These are phyloP conservation scores for Suhomyces coccinellae DNA, from an alignment of 1,139 yeast genomes.

Conservation along the genomic window DNA sequence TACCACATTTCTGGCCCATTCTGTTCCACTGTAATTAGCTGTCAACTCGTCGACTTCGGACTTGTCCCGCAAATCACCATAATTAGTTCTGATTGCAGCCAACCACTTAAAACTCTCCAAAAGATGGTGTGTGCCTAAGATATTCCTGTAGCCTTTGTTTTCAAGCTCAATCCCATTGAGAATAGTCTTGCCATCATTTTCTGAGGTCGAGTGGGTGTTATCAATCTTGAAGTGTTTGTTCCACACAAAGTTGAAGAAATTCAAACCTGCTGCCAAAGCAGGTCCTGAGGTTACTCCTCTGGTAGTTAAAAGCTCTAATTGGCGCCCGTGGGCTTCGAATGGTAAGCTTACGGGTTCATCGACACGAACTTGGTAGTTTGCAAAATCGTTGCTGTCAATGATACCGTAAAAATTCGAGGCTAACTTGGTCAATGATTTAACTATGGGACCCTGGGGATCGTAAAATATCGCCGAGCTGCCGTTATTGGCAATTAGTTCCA, in stretches of 20 bases:
- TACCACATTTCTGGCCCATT: conserved; percentile 59
- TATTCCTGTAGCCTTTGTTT: conserved; percentile 28
- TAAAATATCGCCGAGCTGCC: conserved; percentile 80
- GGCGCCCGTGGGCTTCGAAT: conserved; percentile 36
- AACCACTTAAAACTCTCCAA: conserved; percentile 93
- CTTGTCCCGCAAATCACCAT: conserved; percentile 58
- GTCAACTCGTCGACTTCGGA: conserved; percentile 26
- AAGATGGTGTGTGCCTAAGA: conserved; percentile 61
- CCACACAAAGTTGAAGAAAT: conserved; percentile 40
- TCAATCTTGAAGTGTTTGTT: not conserved
- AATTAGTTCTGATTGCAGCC: conserved; percentile 76
- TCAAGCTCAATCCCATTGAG: not conserved
- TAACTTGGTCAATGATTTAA: conserved; percentile 48
- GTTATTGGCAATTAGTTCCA: conserved; percentile 64
- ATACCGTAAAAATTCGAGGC: conserved; percentile 60
- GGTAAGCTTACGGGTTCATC: conserved; percentile 54
- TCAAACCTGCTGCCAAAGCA: conserved; percentile 74
- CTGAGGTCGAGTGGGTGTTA: no score
- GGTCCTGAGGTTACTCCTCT: conserved; percentile 83
- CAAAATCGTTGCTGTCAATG: conserved; percentile 62
- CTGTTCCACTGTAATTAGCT: conserved; percentile 29
- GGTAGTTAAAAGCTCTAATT: conserved; percentile 61
- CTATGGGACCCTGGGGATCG: conserved; percentile 80
- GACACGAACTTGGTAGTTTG: conserved; percentile 54
- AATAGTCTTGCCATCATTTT: not conserved